Evolutionary conservation across 257 asterid species (phyloP), one percentile per base, ranked within the genome.

Genomic region (Anisodus acutangulus): DNA sequence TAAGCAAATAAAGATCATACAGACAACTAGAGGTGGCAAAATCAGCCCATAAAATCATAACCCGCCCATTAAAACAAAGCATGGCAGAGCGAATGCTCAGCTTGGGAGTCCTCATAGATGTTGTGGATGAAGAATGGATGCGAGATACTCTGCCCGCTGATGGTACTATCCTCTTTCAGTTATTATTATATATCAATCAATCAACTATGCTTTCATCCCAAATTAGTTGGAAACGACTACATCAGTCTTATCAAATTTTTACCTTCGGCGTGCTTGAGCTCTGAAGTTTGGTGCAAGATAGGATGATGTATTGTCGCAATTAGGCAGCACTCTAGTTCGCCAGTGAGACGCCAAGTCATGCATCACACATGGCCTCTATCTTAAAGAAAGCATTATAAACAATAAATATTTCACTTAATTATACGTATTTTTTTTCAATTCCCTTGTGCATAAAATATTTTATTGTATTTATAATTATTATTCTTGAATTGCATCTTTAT

Each of bases 51-150:
- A 12, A 3, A 68, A 15, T 68, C 51, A 68, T 37, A 22, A 22
- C 26, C 26, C 26, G 26, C 26, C 26, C 26, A 72, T 45, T 47
- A 41, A 47, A 72, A 43, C 59, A 74, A 74, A 11, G 41, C 47
- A 93, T 93, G 97, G 95, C 95, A 76, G 97, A 93, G 17, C 79
- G 57, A 57, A 76, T 76, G 22, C 59, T 89, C 82, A 91, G 92
- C 90, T 68, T 92, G 91, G 97, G 93, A 43, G 74, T 88, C 49
- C 92, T 94, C 19, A 87, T 93, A 45, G 98, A 93, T 74, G 86
- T 94, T 19, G 97, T 93, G 69, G 97, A 94, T 84, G 98, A 93
- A 82, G 98, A 94, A 84, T 94, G 98, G 97, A 92, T 92, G 96
- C 90, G 90, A 87, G 98, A 93, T 78, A 93, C 93, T 55, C 91